Conservation (phyloP, 108 stramenopile genomes). For the Fistulifera pelliculosa region DNA sequence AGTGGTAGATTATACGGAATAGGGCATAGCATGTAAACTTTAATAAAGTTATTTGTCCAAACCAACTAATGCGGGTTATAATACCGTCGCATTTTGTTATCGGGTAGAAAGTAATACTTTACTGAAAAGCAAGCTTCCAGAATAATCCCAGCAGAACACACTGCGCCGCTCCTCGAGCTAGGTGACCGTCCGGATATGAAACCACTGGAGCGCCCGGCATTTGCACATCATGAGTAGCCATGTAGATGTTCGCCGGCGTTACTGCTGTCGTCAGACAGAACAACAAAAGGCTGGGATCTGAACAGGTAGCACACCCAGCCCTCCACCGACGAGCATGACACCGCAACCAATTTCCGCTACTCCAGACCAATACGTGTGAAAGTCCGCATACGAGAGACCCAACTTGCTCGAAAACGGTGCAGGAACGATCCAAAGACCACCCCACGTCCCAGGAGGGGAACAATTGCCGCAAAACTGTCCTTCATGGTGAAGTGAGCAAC, state of each 20-base stretch:
- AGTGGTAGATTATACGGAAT: too few relatives aligned
- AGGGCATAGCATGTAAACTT: too few relatives aligned
- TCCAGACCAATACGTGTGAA: constrained; percentile 80
- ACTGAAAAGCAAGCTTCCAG: constrained; percentile 65
- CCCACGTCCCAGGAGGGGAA: constrained; percentile 85
- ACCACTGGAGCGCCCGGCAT: constrained; percentile 34
- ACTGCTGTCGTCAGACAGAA: constrained; percentile 56
- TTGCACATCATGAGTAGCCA: constrained; percentile 81
- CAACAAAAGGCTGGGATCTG: constrained; percentile 47
- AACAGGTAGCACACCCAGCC: constrained; percentile 35
- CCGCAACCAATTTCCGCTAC: constrained; percentile 47
- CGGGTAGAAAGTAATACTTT: too few relatives aligned
- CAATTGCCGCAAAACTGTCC: constrained; percentile 62
- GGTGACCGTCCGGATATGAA: constrained; percentile 63
- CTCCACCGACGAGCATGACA: constrained; percentile 30
- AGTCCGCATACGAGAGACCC: constrained; percentile 62
- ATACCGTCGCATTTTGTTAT: too few relatives aligned
- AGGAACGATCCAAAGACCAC: constrained; percentile 78
- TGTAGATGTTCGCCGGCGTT: constrained; percentile 86
- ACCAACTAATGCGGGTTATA: too few relatives aligned
- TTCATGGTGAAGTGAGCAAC: constrained; percentile 66
- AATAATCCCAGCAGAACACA: constrained; percentile 61
- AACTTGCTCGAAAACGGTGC: constrained; percentile 51
- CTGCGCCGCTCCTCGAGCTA: constrained; percentile 53
- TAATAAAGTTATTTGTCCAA: too few relatives aligned